Conservation (phyloP, 2,329 filamentous ascomycete species). For the Colletotrichum higginsianum region DNA sequence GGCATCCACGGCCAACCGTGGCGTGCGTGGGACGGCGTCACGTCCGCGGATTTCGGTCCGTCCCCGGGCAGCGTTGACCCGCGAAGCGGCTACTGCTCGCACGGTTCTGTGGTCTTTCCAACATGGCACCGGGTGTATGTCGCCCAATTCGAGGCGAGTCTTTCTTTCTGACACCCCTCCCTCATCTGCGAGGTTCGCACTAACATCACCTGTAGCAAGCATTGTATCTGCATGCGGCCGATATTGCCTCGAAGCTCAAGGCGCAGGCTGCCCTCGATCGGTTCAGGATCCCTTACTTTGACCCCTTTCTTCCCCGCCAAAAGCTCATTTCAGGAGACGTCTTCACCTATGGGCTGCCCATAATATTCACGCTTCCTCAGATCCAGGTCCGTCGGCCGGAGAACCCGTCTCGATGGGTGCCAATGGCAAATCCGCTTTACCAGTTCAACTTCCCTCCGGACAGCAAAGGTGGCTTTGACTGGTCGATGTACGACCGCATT, state of each 20-base stretch:
- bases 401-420: neutral
- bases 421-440: conserved; percentile 5
- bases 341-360: neutral
- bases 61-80: neutral
- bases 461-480: conserved; percentile 13
- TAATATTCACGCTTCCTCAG: neutral
- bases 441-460: conserved; percentile 18
- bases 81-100: conserved; percentile 17
- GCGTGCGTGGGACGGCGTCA: neutral
- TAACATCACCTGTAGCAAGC: neutral
- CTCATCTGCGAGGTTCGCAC: neutral
- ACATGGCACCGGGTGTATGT: conserved; percentile 32
- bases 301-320: neutral
- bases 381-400: neutral
- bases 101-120: conserved; percentile 21
- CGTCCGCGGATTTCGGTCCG: neutral
- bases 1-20: conserved; percentile 1
- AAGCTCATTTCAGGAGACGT: neutral
- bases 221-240: neutral
- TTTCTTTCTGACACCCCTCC: too few species aligned
- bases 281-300: neutral
- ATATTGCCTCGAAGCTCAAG: neutral
- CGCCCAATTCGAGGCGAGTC: conserved; percentile 21
- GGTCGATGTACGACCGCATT: neutral
- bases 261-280: neutral